Evolutionary conservation across 2,329 filamentous ascomycete species (phyloP).

Genomic region (Graphilbum fragrans): DNA sequence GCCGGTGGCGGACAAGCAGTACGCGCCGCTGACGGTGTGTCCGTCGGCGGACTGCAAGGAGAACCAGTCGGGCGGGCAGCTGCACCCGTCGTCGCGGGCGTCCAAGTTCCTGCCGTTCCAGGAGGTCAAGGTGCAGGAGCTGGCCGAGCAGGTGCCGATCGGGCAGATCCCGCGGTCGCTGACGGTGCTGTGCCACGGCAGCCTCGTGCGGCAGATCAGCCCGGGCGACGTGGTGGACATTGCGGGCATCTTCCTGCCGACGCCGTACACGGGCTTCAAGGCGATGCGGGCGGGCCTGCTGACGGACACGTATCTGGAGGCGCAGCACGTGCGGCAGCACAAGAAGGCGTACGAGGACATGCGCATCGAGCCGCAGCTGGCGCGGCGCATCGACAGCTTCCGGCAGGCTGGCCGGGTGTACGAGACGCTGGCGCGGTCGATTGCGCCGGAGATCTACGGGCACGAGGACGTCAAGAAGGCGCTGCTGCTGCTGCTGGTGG

Average conservation of each 20-base stretch:
- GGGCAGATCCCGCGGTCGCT: conserved; percentile 91
- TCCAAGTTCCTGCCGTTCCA: conserved; percentile 97
- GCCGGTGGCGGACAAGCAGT: conserved; percentile 83
- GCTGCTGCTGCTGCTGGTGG: conserved; percentile 85
- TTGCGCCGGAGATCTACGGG: conserved; percentile 93
- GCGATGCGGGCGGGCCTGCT: conserved; percentile 92
- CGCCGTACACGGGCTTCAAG: conserved; percentile 97
- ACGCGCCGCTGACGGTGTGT: conserved; percentile 75
- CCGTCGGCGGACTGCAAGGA: conserved; percentile 79
- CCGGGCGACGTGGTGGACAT: conserved; percentile 92
- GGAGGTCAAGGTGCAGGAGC: conserved; percentile 96
- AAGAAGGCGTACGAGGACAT: conserved; percentile 97
- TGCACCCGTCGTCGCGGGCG: conserved; percentile 88
- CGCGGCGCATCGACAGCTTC: conserved; percentile 76
- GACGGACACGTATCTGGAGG: conserved; percentile 94
- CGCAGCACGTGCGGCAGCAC: conserved; percentile 86
- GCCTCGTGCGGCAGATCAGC: conserved; percentile 73
- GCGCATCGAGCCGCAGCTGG: conserved; percentile 65
- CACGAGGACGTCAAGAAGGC: conserved; percentile 98
- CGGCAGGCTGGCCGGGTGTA: conserved; percentile 84
- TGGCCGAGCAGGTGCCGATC: conserved; percentile 98
- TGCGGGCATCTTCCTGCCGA: conserved; percentile 90
- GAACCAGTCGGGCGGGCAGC: conserved; percentile 86
- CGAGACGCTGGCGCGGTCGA: conserved; percentile 88
- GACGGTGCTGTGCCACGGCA: conserved; percentile 82